Conservation (phyloP, 1,284 basidiomycete genomes). For the Megacollybia platyphylla region DNA sequence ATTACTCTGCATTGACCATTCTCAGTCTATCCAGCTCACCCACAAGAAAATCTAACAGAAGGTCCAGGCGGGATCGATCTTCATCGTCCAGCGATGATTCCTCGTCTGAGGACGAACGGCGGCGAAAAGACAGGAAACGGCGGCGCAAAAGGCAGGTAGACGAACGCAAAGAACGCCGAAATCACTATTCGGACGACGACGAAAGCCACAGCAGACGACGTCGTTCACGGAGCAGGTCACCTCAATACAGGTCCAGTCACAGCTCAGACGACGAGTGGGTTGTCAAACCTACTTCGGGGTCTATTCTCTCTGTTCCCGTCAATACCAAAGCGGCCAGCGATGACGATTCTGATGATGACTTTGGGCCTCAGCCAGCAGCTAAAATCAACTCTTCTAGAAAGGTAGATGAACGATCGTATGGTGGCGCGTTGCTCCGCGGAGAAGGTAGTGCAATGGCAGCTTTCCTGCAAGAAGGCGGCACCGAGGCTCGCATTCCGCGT, state of each 20-base stretch:
- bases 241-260: constrained; percentile 12
- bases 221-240: constrained; percentile 21
- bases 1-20: not conserved
- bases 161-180: constrained; percentile 21
- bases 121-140: constrained; percentile 45
- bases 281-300: constrained; percentile 37
- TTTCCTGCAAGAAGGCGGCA: constrained; percentile 83
- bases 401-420: constrained; percentile 70
- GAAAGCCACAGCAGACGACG: constrained; percentile 12
- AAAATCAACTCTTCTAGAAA: constrained; percentile 31
- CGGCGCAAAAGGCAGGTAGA: constrained; percentile 43
- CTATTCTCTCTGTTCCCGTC: constrained; percentile 9
- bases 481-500: constrained; percentile 85
- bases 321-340: constrained; percentile 18
- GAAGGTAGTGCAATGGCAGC: constrained; percentile 97
- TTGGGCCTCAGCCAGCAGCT: constrained; percentile 48
- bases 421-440: constrained; percentile 79
- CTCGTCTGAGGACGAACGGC: constrained; percentile 47
- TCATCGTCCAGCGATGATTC: constrained; percentile 36
- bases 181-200: constrained; percentile 24
- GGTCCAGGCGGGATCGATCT: constrained; percentile 45
- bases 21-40: constrained; percentile 28
- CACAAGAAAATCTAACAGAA: constrained; percentile 44
- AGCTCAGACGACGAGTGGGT: constrained; percentile 54
- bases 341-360: constrained; percentile 34